phyloP scores from a whole-genome alignment of 2,329 filamentous ascomycete species.

The Colletotrichum higginsianum region DNA sequence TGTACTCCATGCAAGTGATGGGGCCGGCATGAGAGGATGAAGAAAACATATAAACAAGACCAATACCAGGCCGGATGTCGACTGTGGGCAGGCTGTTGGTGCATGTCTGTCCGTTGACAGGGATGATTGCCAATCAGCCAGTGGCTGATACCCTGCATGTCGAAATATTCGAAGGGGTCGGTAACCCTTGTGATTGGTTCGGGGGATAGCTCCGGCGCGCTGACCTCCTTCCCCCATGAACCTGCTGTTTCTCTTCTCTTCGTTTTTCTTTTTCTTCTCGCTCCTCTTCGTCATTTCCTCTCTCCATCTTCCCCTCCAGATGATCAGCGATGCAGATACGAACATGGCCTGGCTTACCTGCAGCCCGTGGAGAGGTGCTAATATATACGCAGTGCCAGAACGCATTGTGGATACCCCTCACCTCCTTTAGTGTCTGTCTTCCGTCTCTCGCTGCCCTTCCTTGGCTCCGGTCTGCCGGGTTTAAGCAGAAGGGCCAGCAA shows the following conservation, averaged over 20 bases:
- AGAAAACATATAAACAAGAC: not conserved
- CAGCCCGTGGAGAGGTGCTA: no score
- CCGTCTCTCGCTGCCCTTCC: no score
- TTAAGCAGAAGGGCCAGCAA: no score
- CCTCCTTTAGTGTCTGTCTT: not conserved
- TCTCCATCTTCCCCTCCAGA: not conserved
- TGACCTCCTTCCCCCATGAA: not conserved
- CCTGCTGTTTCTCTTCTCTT: not conserved
- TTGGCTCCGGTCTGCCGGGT: no score
- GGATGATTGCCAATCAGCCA: not conserved
- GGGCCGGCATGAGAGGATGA: not conserved
- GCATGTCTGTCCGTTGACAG: not conserved
- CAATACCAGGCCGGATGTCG: not conserved
- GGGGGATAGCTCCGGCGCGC: not conserved
- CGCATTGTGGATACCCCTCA: no score
- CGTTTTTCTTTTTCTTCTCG: not conserved
- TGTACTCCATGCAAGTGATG: not conserved
- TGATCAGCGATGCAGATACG: not conserved
- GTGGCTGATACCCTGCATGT: not conserved
- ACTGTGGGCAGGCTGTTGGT: not conserved
- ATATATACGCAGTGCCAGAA: no score
- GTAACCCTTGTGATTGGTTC: not conserved
- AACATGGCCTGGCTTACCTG: no score
- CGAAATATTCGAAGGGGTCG: not conserved
- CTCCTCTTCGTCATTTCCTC: not conserved